A percentile compares a stretch with the other conserved stretches of the same genome.
Evolutionary conservation across 345 rosid species (phyloP).

Genomic region (Bruguiera gymnorhiza): DNA sequence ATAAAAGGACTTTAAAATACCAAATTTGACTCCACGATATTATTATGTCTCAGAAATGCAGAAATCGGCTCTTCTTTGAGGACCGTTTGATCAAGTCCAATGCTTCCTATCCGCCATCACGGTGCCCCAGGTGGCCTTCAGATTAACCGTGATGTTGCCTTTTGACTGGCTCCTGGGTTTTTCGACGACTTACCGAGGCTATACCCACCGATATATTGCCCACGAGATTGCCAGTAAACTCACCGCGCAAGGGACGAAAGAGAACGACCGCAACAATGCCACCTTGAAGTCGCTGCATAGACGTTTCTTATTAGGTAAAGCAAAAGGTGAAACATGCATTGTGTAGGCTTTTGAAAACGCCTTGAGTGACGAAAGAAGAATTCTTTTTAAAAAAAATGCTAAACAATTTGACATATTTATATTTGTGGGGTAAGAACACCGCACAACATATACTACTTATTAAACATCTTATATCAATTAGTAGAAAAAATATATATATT

Average conservation of each 20-base stretch:
- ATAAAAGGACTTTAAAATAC: neutral
- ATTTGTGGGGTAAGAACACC: no score
- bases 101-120: neutral
- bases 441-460: no score
- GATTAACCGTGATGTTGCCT: neutral
- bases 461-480: no score
- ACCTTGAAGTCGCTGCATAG: neutral
- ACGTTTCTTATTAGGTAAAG: neutral
- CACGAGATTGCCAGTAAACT: neutral
- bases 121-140: no score
- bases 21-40: neutral
- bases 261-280: neutral
- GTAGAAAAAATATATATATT: no score
- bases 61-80: neutral
- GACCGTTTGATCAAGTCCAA: neutral
- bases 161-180: neutral
- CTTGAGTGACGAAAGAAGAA: no score
- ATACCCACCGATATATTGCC: conserved; percentile 3
- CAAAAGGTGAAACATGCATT: neutral
- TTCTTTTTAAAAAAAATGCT: no score
- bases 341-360: no score
- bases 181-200: neutral
- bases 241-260: neutral
- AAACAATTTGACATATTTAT: no score
- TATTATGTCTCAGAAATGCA: neutral